Conservation (phyloP, 306 rosid species). For the Medicago ruthenica region DNA sequence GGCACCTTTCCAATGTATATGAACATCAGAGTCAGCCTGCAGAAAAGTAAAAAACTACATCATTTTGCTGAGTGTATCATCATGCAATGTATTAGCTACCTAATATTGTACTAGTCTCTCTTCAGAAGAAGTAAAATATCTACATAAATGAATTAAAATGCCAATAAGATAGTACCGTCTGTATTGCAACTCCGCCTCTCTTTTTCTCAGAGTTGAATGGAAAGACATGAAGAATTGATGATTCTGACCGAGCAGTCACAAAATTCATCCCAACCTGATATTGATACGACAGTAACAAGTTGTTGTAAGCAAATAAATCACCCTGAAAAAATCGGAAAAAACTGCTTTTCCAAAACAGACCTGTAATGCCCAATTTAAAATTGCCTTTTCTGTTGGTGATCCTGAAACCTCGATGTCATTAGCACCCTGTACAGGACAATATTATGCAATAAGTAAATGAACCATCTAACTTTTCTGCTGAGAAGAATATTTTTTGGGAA, state of each 20-base stretch:
- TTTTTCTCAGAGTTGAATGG: conserved; percentile 96
- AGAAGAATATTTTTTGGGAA: background rate
- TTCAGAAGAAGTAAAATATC: conserved; percentile 18
- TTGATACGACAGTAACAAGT: conserved; percentile 29
- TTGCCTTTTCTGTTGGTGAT: conserved; percentile 97
- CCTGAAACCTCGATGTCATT: conserved; percentile 82
- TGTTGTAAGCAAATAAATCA: background rate
- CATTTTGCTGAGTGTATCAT: conserved; percentile 8
- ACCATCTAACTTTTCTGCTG: background rate
- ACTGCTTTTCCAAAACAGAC: conserved; percentile 45
- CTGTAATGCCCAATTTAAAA: conserved; percentile 78
- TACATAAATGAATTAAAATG: conserved; percentile 22
- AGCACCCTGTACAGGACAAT: conserved; percentile 55
- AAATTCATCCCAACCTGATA: conserved; percentile 93
- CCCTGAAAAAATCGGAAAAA: background rate
- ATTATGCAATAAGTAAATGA: conserved; percentile 14
- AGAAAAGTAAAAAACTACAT: conserved; percentile 23
- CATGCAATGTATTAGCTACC: conserved; percentile 9
- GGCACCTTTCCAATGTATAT: conserved; percentile 98
- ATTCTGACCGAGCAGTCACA: conserved; percentile 63
- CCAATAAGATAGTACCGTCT: conserved; percentile 62
- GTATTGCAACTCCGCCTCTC: conserved; percentile 84
- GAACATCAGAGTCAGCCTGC: conserved; percentile 74
- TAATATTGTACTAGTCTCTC: background rate
- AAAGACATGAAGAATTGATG: conserved; percentile 75